Conservation (phyloP, 306 rosid species). For the Cicer arietinum region DNA sequence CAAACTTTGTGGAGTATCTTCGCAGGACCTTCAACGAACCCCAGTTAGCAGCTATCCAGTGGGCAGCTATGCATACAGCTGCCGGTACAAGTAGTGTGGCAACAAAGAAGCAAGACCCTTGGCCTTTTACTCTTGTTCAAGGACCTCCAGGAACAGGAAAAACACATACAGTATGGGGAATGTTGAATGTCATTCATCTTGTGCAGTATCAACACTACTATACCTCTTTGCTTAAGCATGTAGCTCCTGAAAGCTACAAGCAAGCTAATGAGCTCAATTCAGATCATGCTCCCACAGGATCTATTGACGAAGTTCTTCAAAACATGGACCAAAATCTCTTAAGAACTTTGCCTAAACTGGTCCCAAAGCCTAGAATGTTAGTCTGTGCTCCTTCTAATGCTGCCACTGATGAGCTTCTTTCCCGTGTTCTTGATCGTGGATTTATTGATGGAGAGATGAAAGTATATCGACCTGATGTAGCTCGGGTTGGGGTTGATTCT, state of each 20-base stretch:
- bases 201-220: constrained; percentile 99
- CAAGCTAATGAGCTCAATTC: constrained; percentile 79
- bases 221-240: constrained; percentile 92
- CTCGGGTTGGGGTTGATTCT: constrained; percentile 97
- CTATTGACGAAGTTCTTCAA: constrained; percentile 97
- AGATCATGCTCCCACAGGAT: constrained; percentile 72
- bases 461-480: constrained; percentile 97
- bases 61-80: constrained; percentile 99
- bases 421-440: constrained; percentile 98
- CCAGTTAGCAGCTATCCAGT: constrained; percentile 93
- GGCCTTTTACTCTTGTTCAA: constrained; percentile 99
- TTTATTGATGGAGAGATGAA: constrained; percentile 99
- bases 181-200: constrained; percentile 97
- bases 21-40: constrained; percentile 92
- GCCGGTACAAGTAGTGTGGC: constrained; percentile 92
- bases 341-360: constrained; percentile 89
- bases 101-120: constrained; percentile 90
- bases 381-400: constrained; percentile 99
- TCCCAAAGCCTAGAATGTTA: constrained; percentile 98
- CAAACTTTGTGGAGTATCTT: constrained; percentile 78
- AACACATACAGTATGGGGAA: constrained; percentile 99
- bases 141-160: constrained; percentile 99
- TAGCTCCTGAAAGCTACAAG: constrained; percentile 99
- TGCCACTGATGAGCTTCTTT: constrained; percentile 98
- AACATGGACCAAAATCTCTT: constrained; percentile 97